Evolutionary conservation across 805 yeast genomes (phyloP), one percentile per base, ranked within the genome.

Genomic region (Saccharomyces mikatae): DNA sequence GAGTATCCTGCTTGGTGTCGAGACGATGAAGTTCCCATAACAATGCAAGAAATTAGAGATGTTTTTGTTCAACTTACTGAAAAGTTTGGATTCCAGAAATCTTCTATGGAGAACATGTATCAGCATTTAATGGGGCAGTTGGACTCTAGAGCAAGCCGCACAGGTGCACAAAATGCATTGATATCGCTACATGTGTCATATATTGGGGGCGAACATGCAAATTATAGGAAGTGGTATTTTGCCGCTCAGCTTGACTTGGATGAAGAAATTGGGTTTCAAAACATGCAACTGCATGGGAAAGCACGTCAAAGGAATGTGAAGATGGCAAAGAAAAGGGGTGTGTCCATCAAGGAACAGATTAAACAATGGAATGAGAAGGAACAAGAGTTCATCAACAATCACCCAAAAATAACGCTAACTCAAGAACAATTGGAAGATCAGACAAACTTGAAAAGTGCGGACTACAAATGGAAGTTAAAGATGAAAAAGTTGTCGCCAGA

Each of bases 221-320:
- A 92, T 71, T 92, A 84, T 71, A 80, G 85, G 64, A 89, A 87
- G 70, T 92, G 98, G 98, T 89, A 83, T 68, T 87, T 91, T 71
- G 89, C 95, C 48, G 89, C 96, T 8, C 89, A 84, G 69, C 73
- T 86, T 41, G 90, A 85, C 60, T 70, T 86, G 49, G 96, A 90
- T 70, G 86, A 81, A 53, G 85, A 80, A 52, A 71, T 81, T 47
- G 86, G 86, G 2, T 77, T 79, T 65, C 73, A 77, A 56, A 75
- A 76, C 64, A 78, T 80, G 81, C 78, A 79, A 70, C 70, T 80
- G 55, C 69, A 65, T 27, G 84, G 82, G 6, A 74, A 75, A 53
- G 71, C 78, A 21, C 66, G 72, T 52, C 68, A 71, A 58, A 68
- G 78, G 55, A 75, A 77, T 59, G 67, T 72, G 50, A 75, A 75